A percentile compares a stretch with the other conserved stretches of the same genome.
phyloP scores from a whole-genome alignment of 805 yeast genomes.

The Peterozyma toletana region DNA sequence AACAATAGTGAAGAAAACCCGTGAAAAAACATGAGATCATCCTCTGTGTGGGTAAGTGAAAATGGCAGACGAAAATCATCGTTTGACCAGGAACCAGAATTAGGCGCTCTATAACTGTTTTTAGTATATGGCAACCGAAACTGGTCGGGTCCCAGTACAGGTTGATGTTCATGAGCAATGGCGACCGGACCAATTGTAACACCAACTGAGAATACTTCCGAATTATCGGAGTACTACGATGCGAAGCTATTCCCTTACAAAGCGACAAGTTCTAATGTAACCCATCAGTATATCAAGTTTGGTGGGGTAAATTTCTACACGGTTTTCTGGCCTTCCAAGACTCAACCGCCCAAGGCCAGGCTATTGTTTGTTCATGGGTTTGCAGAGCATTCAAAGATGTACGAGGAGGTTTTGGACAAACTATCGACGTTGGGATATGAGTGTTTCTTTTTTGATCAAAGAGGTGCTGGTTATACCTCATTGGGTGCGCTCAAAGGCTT shows the following conservation, averaged over 20 bases:
- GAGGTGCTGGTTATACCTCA: constrained; percentile 69
- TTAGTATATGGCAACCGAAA: too few relatives aligned
- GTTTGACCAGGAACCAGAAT: too few relatives aligned
- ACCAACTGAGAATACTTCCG: not conserved
- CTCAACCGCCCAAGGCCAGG: constrained; percentile 35
- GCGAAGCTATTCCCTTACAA: constrained; percentile 2
- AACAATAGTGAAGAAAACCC: too few relatives aligned
- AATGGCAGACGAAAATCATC: too few relatives aligned
- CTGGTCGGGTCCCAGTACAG: too few relatives aligned
- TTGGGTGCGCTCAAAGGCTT: constrained; percentile 41
- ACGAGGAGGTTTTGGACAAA: constrained; percentile 45
- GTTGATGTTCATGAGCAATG: too few relatives aligned
- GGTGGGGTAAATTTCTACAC: constrained; percentile 7
- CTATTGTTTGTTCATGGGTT: constrained; percentile 67
- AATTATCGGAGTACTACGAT: constrained; percentile 1
- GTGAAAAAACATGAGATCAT: too few relatives aligned
- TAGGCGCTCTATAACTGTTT: too few relatives aligned
- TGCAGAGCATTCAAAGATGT: constrained; percentile 47
- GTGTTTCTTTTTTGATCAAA: constrained; percentile 61
- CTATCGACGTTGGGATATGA: constrained; percentile 52
- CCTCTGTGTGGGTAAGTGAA: too few relatives aligned
- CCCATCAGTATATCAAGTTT: constrained; percentile 2
- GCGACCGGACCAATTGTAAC: too few relatives aligned
- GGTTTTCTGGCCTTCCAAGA: not conserved
- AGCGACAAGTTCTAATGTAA: not conserved